Base-by-base conservation (phyloP, 768 basidiomycete genomes). In the Coprinopsis marcescibilis region DNA sequence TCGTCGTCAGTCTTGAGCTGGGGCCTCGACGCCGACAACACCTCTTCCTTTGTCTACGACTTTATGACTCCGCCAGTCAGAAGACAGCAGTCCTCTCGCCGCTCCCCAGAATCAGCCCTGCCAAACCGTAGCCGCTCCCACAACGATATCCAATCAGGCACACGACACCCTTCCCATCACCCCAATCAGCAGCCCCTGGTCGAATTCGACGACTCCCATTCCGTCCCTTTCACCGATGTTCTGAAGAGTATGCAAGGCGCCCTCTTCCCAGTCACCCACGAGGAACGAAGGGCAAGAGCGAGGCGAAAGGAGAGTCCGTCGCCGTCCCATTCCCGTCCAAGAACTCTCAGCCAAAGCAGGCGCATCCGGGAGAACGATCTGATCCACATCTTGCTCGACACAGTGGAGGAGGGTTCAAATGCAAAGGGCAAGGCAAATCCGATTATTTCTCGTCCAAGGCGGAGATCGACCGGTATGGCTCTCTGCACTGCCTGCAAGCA, bases 191-290 rank as follows among this genome's bases (percentile, higher is more conserved):
- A 50, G 33, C 50, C 54, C 4, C 41, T 51, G 24, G 55, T 57
- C 41, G 49, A 59, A n/a, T 65, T 64, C 38, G 63, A 69, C 48
- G 61, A 65, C 32, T 60, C 67, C 17, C 66, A 67, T 17, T 54
- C 69, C 5, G 72, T 83, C 10, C 60, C 76, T 1, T 83, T 83
- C 60, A 67, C 69, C 40, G 77, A 80, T 27, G 80, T 83, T 41
- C 61, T 79, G 35, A 58, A 58, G 36, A 72, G 74, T 57, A 81
- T 83, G 77, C 68, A 75, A 33, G 81, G 81, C 3, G 66, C 70
- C 3, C 65, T 83, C 15, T 83, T 83, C 53, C 77, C 73, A 1
- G 50, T 58, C 3, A 68, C 74, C 24, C 46, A 57, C 27, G 42
- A 64, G 54, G 55, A 66, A 56, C 43, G 64, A 35, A 46, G 43